These are phyloP conservation scores for Phytophthora rubi DNA, from an alignment of 352 stramenopile species.

Conservation along the genomic window DNA sequence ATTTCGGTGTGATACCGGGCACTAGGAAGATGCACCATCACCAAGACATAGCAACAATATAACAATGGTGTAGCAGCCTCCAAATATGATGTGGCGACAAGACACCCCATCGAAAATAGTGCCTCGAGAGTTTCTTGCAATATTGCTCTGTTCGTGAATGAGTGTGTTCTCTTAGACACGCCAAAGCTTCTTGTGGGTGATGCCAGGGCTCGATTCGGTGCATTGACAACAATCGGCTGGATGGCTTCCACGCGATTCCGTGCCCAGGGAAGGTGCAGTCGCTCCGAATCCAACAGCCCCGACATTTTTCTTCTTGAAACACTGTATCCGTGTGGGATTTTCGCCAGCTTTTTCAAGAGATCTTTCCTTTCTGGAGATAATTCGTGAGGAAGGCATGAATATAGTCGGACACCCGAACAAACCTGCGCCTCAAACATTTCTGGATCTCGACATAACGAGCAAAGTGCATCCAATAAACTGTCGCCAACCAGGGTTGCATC, in stretches of 20 bases:
- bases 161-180: neutral
- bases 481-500: neutral
- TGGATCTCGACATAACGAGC: conserved; percentile 4
- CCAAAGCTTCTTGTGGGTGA: neutral
- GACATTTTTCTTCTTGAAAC: neutral
- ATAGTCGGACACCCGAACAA: neutral
- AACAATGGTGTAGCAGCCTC: conserved; percentile 40
- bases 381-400: conserved; percentile 15
- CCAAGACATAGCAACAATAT: conserved; percentile 24
- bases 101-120: conserved; percentile 39
- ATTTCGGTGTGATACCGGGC: conserved; percentile 16
- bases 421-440: conserved; percentile 5
- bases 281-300: neutral
- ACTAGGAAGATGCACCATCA: conserved; percentile 34
- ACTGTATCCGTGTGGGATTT: neutral
- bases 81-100: conserved; percentile 37
- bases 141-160: neutral
- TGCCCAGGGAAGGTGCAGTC: neutral
- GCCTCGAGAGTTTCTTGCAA: conserved; percentile 15
- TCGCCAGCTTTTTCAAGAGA: conserved; percentile 11
- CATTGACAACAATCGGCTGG: neutral
- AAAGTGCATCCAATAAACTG: conserved; percentile 2
- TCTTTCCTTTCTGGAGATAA: conserved; percentile 9
- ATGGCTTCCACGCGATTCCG: conserved; percentile 4
- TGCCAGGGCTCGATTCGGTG: neutral